Evolutionary conservation across 202 grass and related monocot genomes (phyloP), one percentile per base, ranked within the genome.

Genomic region (Hordeum pubiflorum): DNA sequence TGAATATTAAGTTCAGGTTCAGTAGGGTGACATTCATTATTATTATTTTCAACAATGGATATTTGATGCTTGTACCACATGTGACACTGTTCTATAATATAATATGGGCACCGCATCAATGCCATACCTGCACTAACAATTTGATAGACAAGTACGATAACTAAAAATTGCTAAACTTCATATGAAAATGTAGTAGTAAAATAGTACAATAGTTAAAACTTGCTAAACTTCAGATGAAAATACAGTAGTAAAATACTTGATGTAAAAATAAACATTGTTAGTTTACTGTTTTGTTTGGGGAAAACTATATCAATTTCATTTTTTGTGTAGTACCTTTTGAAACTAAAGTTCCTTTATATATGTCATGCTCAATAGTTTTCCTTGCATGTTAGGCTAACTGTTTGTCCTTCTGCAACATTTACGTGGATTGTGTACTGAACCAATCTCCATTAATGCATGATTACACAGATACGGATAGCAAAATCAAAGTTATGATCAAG

Each of bases 401-500:
- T 50, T 60, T 81, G 26, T 84, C 22, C 33, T 74, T 65, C 69
- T 80, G 34, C 48, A 50, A 50, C 38, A 62, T 67, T 33, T 74
- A 33, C 17, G 3, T 40, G 5, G 73, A 73, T 27, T 71, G 41
- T 78, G 33, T 14, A 65, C 62, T 85, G 82, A 85, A 74, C 29
- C 59, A 73, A 18, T 21, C 24, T 89, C 78, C 39, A 26, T 36
- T 69, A 74, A 81, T 87, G 81, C 7, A 8, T 74, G 23, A 58
- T 67, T 57, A 40, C 24, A 38, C 88, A 99, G 96, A 93, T 41
- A 99, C 88, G 82, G 96, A 95, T 83, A 83, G 68, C 59, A 99
- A 99, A 84, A 87, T 99, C 77, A 95, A 93, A 84, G 69, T 82
- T 12, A 99, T 99, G 96, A 93, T 99, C 91, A 99, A 91, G 73